These are phyloP conservation scores for Aureobasidium sp. DNA, from an alignment of 2,329 filamentous ascomycete species.

Conservation along the genomic window DNA sequence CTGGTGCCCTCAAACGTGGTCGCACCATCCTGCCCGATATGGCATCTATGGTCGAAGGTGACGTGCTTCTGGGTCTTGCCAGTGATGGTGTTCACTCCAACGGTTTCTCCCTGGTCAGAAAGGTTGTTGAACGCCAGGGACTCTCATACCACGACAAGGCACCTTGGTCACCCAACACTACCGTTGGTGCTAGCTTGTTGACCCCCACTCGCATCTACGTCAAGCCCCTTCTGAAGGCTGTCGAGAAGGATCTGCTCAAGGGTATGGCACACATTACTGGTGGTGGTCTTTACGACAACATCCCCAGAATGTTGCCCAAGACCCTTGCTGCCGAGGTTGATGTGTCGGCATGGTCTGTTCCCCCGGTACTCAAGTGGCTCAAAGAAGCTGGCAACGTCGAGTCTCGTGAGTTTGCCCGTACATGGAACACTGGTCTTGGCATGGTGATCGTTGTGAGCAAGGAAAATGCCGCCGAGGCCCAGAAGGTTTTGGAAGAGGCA, in stretches of 20 bases:
- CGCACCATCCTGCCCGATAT: slow-evolving; percentile 66
- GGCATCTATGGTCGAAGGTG: slow-evolving; percentile 69
- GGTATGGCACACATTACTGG: slow-evolving; percentile 97
- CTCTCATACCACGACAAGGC: slow-evolving; percentile 64
- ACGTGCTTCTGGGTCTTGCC: slow-evolving; percentile 76
- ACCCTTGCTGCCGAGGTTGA: slow-evolving; percentile 76
- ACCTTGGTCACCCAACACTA: slow-evolving; percentile 63
- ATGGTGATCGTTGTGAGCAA: slow-evolving; percentile 81
- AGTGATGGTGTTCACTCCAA: slow-evolving; percentile 92
- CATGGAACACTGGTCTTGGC: slow-evolving; percentile 90
- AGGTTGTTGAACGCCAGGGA: slow-evolving; percentile 70
- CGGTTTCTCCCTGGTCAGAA: slow-evolving; percentile 92
- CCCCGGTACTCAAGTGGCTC: slow-evolving; percentile 80
- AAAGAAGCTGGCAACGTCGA: slow-evolving; percentile 65
- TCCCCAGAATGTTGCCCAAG: slow-evolving; percentile 83
- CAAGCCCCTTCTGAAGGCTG: slow-evolving; percentile 56
- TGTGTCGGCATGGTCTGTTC: slow-evolving; percentile 66
- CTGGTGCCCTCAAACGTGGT: slow-evolving; percentile 68
- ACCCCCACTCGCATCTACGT: slow-evolving; percentile 94
- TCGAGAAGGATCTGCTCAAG: slow-evolving; percentile 62
- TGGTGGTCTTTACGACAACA: slow-evolving; percentile 86
- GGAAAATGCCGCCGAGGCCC: slow-evolving; percentile 55
- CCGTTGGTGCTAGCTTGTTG: slow-evolving; percentile 69
- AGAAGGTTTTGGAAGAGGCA: slow-evolving; percentile 52
- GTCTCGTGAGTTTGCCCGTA: slow-evolving; percentile 74